phyloP scores from a whole-genome alignment of 2,329 filamentous ascomycete species.

The Penicillium verrucosum region DNA sequence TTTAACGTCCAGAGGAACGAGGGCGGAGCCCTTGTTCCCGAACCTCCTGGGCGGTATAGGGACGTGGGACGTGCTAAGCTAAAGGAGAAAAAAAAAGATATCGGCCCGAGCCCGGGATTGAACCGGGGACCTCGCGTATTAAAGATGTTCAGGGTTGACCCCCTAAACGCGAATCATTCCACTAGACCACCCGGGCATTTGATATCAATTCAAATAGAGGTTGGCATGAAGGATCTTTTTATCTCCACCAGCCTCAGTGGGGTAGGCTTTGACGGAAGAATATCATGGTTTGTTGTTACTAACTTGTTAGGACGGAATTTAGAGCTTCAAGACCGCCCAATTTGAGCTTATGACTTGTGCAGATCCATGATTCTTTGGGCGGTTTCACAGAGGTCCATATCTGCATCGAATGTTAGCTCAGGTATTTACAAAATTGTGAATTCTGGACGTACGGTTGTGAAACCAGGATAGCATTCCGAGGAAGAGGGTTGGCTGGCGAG shows the following conservation, averaged over 20 bases:
- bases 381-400: slow-evolving; percentile 24
- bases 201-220: too few relatives aligned
- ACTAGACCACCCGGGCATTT: too few relatives aligned
- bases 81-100: too few relatives aligned
- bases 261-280: background rate
- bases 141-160: too few relatives aligned
- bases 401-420: slow-evolving; percentile 18
- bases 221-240: too few relatives aligned
- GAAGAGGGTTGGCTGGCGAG: background rate
- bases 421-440: background rate
- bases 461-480: slow-evolving; percentile 22
- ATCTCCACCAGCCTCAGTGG: background rate
- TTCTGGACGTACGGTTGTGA: slow-evolving; percentile 27
- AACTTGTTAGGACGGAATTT: background rate
- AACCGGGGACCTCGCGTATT: too few relatives aligned
- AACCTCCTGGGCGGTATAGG: too few relatives aligned
- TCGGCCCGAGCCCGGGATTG: too few relatives aligned
- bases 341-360: background rate
- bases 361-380: slow-evolving; percentile 14
- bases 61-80: too few relatives aligned
- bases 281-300: background rate
- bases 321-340: background rate
- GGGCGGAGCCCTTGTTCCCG: too few relatives aligned
- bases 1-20: too few relatives aligned
- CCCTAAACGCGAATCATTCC: too few relatives aligned